Conservation (phyloP, 192 early-diverging fungal genomes). For the Gaertneriomyces semiglobifer region DNA sequence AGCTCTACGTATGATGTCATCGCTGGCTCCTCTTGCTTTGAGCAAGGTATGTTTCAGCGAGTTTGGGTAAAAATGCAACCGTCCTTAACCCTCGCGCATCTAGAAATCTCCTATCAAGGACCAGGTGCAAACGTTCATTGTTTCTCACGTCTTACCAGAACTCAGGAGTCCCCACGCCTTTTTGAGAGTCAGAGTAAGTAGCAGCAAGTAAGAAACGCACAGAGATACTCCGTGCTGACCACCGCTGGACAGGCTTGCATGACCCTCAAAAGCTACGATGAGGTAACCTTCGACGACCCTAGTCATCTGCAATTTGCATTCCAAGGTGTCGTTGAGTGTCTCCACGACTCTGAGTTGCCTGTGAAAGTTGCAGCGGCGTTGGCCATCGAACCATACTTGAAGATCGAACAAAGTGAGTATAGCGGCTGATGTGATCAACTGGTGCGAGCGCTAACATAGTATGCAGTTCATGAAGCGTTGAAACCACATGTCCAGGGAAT, state of each 20-base stretch:
- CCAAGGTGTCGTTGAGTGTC: slow-evolving; percentile 38
- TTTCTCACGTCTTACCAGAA: slow-evolving; percentile 84
- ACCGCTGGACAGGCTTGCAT: slow-evolving; percentile 37
- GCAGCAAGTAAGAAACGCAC: too few species aligned
- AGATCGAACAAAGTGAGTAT: slow-evolving; percentile 56
- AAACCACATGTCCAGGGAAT: slow-evolving; percentile 76
- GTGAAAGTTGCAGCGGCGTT: slow-evolving; percentile 85
- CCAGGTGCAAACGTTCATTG: slow-evolving; percentile 80
- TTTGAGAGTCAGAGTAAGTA: slow-evolving; percentile 69
- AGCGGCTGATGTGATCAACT: background rate
- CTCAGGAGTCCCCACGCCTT: slow-evolving; percentile 79
- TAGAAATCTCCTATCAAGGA: slow-evolving; percentile 66
- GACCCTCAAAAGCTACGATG: slow-evolving; percentile 35
- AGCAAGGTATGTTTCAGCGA: slow-evolving; percentile 19
- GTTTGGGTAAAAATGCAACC: too few species aligned
- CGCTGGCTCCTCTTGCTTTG: slow-evolving; percentile 66
- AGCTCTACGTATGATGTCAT: slow-evolving; percentile 82
- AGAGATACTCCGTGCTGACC: too few species aligned
- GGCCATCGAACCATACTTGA: slow-evolving; percentile 75
- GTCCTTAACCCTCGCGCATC: background rate
- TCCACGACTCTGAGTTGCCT: slow-evolving; percentile 79
- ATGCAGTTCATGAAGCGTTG: slow-evolving; percentile 64
- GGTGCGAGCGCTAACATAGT: background rate
- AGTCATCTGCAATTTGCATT: slow-evolving; percentile 35
- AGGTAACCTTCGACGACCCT: slow-evolving; percentile 31